These are phyloP conservation scores for Kwoniella mangroviensis DNA, from an alignment of 768 basidiomycete genomes.

Conservation along the genomic window DNA sequence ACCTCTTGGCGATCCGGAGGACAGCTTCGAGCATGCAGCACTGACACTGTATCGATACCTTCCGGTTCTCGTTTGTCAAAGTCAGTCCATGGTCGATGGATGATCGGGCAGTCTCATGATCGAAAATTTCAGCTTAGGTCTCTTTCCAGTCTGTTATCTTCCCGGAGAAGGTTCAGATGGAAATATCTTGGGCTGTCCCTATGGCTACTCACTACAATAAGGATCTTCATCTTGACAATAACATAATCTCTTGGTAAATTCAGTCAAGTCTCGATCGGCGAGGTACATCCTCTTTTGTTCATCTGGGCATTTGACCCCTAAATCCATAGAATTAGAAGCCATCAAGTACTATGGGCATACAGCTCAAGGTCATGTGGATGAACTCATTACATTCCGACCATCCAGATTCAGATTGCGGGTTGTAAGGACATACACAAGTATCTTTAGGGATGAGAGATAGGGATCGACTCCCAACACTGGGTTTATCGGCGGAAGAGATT, in stretches of 20 bases:
- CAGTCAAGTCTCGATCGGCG: neutral
- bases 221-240: constrained; percentile 3
- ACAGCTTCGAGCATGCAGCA: neutral
- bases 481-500: too few species aligned
- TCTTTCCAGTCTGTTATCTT: too few species aligned
- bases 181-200: too few species aligned
- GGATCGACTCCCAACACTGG: too few species aligned
- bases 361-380: neutral
- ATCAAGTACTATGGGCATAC: neutral
- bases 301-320: constrained; percentile 5
- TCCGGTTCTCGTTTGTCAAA: too few species aligned
- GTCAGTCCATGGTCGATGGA: too few species aligned
- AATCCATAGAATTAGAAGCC: neutral
- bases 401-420: neutral
- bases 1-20: constrained; percentile 8
- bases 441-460: neutral
- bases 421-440: constrained; percentile 10
- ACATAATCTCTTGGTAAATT: neutral
- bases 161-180: too few species aligned
- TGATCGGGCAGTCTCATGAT: too few species aligned
- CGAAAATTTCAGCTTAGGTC: too few species aligned
- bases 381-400: constrained; percentile 7
- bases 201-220: constrained; percentile 2
- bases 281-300: constrained; percentile 3
- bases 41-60: neutral